Evolutionary conservation across 352 stramenopile species (phyloP).

Genomic region (Phytophthora podocarpi): DNA sequence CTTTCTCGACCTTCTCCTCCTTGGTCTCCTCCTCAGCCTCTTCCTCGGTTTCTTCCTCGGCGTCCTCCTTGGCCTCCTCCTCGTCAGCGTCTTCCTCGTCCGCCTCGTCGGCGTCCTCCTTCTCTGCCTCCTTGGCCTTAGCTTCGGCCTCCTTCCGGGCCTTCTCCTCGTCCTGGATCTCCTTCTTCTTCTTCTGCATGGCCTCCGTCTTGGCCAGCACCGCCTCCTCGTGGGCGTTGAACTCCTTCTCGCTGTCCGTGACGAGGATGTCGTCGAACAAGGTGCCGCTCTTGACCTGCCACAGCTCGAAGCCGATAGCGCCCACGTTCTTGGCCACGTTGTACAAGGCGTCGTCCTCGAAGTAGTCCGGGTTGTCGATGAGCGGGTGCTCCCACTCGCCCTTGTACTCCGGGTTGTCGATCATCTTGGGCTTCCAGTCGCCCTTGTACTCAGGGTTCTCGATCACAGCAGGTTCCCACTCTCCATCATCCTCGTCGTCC

Average conservation of each 20-base stretch:
- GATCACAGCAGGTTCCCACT: constrained; percentile 97
- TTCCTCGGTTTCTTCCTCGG: constrained; percentile 49
- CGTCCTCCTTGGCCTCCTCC: constrained; percentile 28
- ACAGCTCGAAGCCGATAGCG: constrained; percentile 99
- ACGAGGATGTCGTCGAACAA: constrained; percentile 99
- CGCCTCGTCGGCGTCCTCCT: constrained; percentile 72
- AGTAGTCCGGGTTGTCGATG: constrained; percentile 98
- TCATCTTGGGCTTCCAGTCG: constrained; percentile 97
- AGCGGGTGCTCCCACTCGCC: constrained; percentile 96
- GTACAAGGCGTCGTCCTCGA: constrained; percentile 94
- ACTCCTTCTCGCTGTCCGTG: constrained; percentile 96
- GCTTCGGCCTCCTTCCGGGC: constrained; percentile 70
- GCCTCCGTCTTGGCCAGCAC: constrained; percentile 89
- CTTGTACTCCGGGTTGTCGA: constrained; percentile 99
- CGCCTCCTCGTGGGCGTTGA: constrained; percentile 96
- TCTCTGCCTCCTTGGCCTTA: constrained; percentile 77
- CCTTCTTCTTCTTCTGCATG: constrained; percentile 78
- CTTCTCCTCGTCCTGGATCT: constrained; percentile 78
- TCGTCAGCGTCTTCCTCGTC: constrained; percentile 45
- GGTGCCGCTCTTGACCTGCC: constrained; percentile 98
- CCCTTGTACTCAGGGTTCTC: constrained; percentile 98
- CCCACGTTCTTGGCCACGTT: constrained; percentile 96
- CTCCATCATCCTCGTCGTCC: constrained; percentile 99
- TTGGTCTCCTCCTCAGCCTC: constrained; percentile 51
- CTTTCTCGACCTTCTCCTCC: constrained; percentile 41